Evolutionary conservation across 169 alveolate genomes (phyloP), one percentile per base, ranked within the genome.

Genomic region (Haemoproteus tartakovskyi): DNA sequence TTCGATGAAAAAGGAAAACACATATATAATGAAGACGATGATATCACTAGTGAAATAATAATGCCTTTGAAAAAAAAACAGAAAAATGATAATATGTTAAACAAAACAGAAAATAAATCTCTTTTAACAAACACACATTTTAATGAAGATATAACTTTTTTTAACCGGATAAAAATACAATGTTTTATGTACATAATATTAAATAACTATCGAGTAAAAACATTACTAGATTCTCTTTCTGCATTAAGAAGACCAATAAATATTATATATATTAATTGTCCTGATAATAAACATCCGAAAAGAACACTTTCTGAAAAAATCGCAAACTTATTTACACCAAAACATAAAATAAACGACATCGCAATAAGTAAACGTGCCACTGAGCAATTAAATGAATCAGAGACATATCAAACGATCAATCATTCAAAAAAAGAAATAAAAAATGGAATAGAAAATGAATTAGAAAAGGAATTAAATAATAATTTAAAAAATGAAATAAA

Each of bases 171-270:
- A 14, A 74, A 85, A 60, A 45, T 79, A 43, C 79, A 79, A 79
- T 24, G 67, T 9, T 62, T 60, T 60, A 79, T 79, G 74, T 70
- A 59, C 36, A 60, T 79, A 6, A 60, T 87, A 12, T 60, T 62
- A 27, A 82, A 80, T 11, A 59, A 86, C 67, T 87, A 87, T 80
- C 45, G 86, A 37, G 81, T 87, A 21, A 79, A 82, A 61, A 62
- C 61, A 46, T 60, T 87, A 51, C 45, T 74, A 18, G 86, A 87
- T 33, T 80, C 92, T 2, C 79, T 87, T 37, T 74, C 89, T 16
- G 92, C 92, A 18, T 37, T 87, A 67, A 78, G 78, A 33, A 83
- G 78, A 37, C 92, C 92, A 12, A 85, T 85, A 24, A 62, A 67
- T 45, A 62, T 87, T 26, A 62, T 83, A 22, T 67, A 70, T 46